Base-by-base conservation (phyloP, 225 moss, liverwort and hornwort genomes). In the Antitrichia curtipendula region DNA sequence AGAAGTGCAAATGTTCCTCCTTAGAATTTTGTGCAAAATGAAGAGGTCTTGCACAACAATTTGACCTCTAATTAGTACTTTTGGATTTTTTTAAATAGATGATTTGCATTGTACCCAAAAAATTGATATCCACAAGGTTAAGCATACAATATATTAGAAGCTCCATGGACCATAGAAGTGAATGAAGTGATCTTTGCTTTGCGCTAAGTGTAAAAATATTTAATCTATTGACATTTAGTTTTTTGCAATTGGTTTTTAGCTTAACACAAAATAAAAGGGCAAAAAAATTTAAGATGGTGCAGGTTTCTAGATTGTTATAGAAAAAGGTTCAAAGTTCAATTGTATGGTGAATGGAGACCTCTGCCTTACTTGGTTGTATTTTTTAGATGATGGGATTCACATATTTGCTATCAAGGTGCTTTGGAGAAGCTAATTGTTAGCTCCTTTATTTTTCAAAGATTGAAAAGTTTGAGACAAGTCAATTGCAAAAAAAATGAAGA, bases 1-100 rank as follows among this genome's bases (percentile, higher is more conserved):
- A 20, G 0, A 34, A n/a, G 5, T 20, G 6, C 3, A n/a, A 12
- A 12, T 22, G 4, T n/a, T n/a, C n/a, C n/a, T 22, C 21, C 3
- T 21, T 38, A 7, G 2, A 66, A 66, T 66, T n/a, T n/a, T 22
- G 22, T 66, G 10, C 38, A n/a, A 7, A 66, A 66, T 0, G 4
- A 3, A 3, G 25, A 25, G 4, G 24, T 69, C 4, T 40, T 69
- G 21, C 0, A 69, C 7, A 41, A 8, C 22, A 40, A 4, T 70
- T 41, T 70, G 16, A 70, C 41, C 6, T 70, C 25, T 5, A 16
- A 25, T 41, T 8, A 41, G 2, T 14, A 15, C 2, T n/a, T 8
- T 68, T 32, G 5, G 1, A 0, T 65, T 36, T 41, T 41, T 23
- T 41, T 4, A 43, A 16, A 4, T 25, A 43, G 1, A 70, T 27